phyloP scores from a whole-genome alignment of 2,329 filamentous ascomycete genomes.

The Sarocladium brachiariae region DNA sequence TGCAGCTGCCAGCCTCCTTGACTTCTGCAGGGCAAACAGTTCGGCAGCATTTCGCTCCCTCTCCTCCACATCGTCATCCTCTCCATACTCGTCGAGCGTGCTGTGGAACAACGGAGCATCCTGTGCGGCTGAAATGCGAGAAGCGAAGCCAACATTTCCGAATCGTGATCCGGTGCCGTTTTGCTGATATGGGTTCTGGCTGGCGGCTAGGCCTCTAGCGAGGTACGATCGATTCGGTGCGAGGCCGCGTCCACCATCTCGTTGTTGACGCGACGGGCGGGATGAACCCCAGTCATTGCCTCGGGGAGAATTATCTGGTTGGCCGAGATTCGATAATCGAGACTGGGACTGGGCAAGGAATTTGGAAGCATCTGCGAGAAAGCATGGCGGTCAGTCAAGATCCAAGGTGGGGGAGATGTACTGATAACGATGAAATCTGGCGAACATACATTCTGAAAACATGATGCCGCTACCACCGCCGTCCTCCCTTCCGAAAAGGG shows the following conservation, averaged over 20 bases:
- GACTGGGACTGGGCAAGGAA: constrained; percentile 97
- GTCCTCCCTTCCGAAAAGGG: constrained; percentile 8
- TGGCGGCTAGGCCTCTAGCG: constrained; percentile 30
- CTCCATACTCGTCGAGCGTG: constrained; percentile 79
- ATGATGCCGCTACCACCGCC: constrained; percentile 16
- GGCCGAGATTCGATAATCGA: constrained; percentile 66
- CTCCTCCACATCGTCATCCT: constrained; percentile 90
- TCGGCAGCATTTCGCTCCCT: constrained; percentile 89
- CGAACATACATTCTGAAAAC: constrained; percentile 16
- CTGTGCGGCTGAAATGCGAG: constrained; percentile 62
- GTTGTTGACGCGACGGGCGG: constrained; percentile 25
- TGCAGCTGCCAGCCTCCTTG: constrained; percentile 78
- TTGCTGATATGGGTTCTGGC: constrained; percentile 77
- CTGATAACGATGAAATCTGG: background rate
- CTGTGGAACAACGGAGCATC: constrained; percentile 94
- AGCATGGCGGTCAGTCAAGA: background rate
- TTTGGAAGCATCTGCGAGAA: constrained; percentile 73
- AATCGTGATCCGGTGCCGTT: constrained; percentile 64
- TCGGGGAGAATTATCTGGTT: constrained; percentile 40
- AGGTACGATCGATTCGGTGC: constrained; percentile 35
- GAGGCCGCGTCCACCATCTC: constrained; percentile 23
- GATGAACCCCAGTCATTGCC: constrained; percentile 18
- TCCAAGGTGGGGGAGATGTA: background rate
- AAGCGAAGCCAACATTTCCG: constrained; percentile 67
- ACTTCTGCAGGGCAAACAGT: constrained; percentile 84